Conservation (phyloP, 2,329 filamentous ascomycete species). For the Leptographium galeiforme region DNA sequence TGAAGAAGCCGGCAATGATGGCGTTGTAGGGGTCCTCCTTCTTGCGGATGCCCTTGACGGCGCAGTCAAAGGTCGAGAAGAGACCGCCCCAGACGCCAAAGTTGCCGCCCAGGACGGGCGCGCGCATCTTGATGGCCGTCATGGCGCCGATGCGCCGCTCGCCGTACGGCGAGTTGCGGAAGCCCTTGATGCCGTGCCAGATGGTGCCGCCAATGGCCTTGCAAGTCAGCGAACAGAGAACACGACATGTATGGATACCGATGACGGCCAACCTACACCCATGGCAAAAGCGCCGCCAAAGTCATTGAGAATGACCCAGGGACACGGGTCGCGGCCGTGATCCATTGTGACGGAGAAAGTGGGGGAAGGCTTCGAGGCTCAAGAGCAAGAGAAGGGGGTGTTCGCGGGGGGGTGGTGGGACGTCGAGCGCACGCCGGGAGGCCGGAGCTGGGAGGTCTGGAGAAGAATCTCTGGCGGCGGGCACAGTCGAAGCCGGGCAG, state of each 20-base stretch:
- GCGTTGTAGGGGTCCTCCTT: slow-evolving; percentile 99
- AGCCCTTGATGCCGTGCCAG: slow-evolving; percentile 96
- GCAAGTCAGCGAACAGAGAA: not conserved
- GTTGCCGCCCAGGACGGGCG: slow-evolving; percentile 91
- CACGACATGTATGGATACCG: too few species aligned
- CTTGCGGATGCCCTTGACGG: slow-evolving; percentile 82
- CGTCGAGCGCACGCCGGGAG: too few species aligned
- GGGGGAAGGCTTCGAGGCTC: not conserved
- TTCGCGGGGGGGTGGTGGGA: not conserved
- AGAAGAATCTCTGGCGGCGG: too few species aligned
- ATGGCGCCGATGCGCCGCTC: slow-evolving; percentile 91
- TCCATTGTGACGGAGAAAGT: slow-evolving; percentile 46
- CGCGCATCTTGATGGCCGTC: slow-evolving; percentile 94
- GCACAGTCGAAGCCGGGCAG: too few species aligned
- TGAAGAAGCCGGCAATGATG: slow-evolving; percentile 95
- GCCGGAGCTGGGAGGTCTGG: too few species aligned
- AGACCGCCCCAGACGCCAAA: slow-evolving; percentile 96
- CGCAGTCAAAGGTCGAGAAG: slow-evolving; percentile 93
- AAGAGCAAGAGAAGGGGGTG: too few species aligned
- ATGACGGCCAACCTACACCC: slow-evolving; percentile 11
- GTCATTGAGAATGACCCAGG: slow-evolving; percentile 92
- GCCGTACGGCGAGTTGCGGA: slow-evolving; percentile 78
- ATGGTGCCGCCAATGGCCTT: slow-evolving; percentile 68
- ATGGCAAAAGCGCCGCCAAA: slow-evolving; percentile 60
- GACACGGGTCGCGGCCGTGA: slow-evolving; percentile 93